Evolutionary conservation across 2,329 filamentous ascomycete species (phyloP), one percentile per base, ranked within the genome.

Genomic region (Pestalotiopsis sp.): DNA sequence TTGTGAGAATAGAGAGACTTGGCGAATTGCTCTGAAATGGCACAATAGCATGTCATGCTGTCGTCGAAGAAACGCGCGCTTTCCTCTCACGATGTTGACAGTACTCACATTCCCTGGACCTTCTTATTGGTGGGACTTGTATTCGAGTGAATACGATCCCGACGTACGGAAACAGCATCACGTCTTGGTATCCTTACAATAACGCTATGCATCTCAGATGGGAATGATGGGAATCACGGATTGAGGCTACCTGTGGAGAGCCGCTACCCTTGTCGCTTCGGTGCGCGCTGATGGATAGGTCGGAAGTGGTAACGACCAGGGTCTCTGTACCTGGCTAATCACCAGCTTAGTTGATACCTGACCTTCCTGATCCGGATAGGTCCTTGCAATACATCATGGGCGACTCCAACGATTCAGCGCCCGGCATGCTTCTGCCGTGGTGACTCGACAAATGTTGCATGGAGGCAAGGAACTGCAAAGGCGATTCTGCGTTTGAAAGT

Each of bases 111-210:
- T n/a, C 20, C 17, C 9, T 1, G 17, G 20, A 52, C 4, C 20
- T 20, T 52, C 45, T 52, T 2, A 59, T 59, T 59, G 57, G 57
- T 59, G 57, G 57, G 27, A 25, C 57, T 27, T 4, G 25, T 36
- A 52, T 36, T 7, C 14, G 12, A 14, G 7, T 12, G 14, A 59
- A n/a, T 27, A 13, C 57, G 57, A 59, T 36, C 9, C 31, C 6
- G 17, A 17, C 23, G 12, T 38, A 20, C 20, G 41, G 17, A 23
- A 62, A 20, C 13, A 62, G 0, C 57, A 39, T 62, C 59, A 62
- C 59, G 59, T 62, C 59, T 62, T 62, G 11, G 17, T 7, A 62
- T 62, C 59, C 59, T 39, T 2, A 62, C 59, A n/a, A 39, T 62
- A 62, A 41, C 59, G 59, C 36, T 62, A 62, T 62, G 25, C 20